Conservation (phyloP, 2,329 filamentous ascomycete genomes). For the Cercospora sp. region DNA sequence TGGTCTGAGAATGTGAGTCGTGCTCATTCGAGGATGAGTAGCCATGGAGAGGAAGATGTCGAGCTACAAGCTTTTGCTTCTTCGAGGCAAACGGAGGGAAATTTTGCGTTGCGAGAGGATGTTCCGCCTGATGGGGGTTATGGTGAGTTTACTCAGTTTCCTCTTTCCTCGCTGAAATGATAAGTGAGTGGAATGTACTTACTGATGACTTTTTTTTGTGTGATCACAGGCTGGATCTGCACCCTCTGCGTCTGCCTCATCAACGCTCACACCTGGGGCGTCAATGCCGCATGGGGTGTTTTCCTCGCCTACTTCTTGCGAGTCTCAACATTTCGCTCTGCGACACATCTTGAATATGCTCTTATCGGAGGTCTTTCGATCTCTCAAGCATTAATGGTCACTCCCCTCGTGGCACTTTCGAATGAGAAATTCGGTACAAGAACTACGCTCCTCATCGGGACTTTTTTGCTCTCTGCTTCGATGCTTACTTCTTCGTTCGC, state of each 20-base stretch:
- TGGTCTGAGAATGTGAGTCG: background rate
- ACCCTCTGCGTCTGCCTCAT: conserved; percentile 46
- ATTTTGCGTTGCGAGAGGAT: conserved; percentile 35
- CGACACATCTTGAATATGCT: conserved; percentile 66
- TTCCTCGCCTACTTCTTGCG: conserved; percentile 72
- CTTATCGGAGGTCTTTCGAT: conserved; percentile 72
- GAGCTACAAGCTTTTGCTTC: background rate
- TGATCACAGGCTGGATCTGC: conserved; percentile 47
- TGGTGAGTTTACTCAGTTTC: conserved; percentile 24
- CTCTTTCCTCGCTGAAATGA: no score
- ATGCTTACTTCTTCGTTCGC: conserved; percentile 70
- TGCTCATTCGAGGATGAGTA: background rate
- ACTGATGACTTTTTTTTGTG: no score
- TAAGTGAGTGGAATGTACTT: no score
- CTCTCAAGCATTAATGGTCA: conserved; percentile 63
- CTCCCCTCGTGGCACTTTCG: conserved; percentile 63
- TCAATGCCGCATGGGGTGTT: conserved; percentile 58
- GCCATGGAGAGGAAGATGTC: background rate
- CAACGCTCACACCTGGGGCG: conserved; percentile 49
- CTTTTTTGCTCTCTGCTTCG: conserved; percentile 60
- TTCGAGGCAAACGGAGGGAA: conserved; percentile 8
- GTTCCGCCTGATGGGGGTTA: conserved; percentile 61
- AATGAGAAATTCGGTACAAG: conserved; percentile 63
- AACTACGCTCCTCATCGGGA: conserved; percentile 63
- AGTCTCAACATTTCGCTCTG: conserved; percentile 59